These are phyloP conservation scores for Kickxella alabastrina DNA, from an alignment of 192 early-diverging fungal species.

Conservation along the genomic window DNA sequence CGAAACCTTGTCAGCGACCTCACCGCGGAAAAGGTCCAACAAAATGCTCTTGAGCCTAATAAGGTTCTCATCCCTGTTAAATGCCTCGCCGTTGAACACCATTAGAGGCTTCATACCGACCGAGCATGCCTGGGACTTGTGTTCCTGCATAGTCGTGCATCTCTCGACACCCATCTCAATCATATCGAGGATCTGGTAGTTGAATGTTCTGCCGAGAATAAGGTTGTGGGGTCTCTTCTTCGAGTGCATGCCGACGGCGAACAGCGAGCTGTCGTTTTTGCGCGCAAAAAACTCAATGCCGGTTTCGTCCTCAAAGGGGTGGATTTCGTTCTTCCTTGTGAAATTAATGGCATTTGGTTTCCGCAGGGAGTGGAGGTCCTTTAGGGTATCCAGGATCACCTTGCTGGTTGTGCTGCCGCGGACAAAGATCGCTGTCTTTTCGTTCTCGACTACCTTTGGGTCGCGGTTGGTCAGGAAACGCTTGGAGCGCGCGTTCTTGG, in stretches of 20 bases:
- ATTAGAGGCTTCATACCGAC: slow-evolving; percentile 87
- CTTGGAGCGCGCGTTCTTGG: slow-evolving; percentile 85
- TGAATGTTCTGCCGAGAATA: slow-evolving; percentile 85
- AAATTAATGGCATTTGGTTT: slow-evolving; percentile 87
- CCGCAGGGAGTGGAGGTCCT: slow-evolving; percentile 89
- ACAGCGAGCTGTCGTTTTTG: slow-evolving; percentile 92
- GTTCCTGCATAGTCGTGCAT: slow-evolving; percentile 63
- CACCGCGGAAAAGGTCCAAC: slow-evolving; percentile 87
- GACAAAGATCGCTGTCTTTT: slow-evolving; percentile 87
- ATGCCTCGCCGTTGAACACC: slow-evolving; percentile 87
- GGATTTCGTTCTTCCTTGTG: slow-evolving; percentile 90
- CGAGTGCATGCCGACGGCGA: slow-evolving; percentile 85
- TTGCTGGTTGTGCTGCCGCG: slow-evolving; percentile 83
- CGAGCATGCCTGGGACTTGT: slow-evolving; percentile 70
- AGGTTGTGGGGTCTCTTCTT: slow-evolving; percentile 98
- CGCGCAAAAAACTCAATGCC: slow-evolving; percentile 89
- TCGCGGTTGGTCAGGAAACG: slow-evolving; percentile 83
- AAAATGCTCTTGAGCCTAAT: slow-evolving; percentile 78
- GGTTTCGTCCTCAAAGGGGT: slow-evolving; percentile 93
- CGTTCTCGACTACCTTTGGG: slow-evolving; percentile 85
- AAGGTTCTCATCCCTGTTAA: slow-evolving; percentile 65
- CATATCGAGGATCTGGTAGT: slow-evolving; percentile 94
- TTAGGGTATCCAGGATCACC: slow-evolving; percentile 76
- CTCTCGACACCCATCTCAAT: slow-evolving; percentile 84
- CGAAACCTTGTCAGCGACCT: slow-evolving; percentile 69